phyloP scores from a whole-genome alignment of 2,329 filamentous ascomycete genomes.

The Parastagonospora nodorum region DNA sequence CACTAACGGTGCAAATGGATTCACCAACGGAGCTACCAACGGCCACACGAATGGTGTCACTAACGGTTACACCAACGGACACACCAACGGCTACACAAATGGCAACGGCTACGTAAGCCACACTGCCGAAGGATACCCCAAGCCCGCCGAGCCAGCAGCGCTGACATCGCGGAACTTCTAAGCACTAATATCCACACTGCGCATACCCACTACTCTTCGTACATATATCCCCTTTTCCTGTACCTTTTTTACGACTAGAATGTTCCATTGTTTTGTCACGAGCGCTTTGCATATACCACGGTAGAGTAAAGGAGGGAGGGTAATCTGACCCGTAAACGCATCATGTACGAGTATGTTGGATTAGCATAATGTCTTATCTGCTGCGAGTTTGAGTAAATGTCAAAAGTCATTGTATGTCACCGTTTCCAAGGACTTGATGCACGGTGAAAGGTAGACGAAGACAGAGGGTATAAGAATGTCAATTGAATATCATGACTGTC shows the following conservation, averaged over 20 bases:
- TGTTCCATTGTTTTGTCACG: too few species aligned
- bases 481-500: slow-evolving; percentile 41
- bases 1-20: slow-evolving; percentile 15
- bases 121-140: slow-evolving; percentile 21
- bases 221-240: neutral
- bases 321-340: too few species aligned
- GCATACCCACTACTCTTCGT: slow-evolving; percentile 7
- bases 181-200: neutral
- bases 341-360: slow-evolving; percentile 8
- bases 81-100: slow-evolving; percentile 23
- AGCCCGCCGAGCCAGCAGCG: slow-evolving; percentile 22
- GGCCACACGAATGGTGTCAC: slow-evolving; percentile 20
- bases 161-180: slow-evolving; percentile 38
- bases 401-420: too few species aligned
- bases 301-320: too few species aligned
- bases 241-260: too few species aligned
- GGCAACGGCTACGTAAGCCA: slow-evolving; percentile 21
- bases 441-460: neutral
- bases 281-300: too few species aligned
- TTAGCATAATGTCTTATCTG: slow-evolving; percentile 9
- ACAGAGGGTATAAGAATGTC: slow-evolving; percentile 33
- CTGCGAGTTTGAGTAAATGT: neutral
- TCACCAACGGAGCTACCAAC: slow-evolving; percentile 22
- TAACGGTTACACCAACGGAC: slow-evolving; percentile 12
- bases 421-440: neutral